Conservation (phyloP, 1,284 basidiomycete species). For the Ceratobasidium sp. region DNA sequence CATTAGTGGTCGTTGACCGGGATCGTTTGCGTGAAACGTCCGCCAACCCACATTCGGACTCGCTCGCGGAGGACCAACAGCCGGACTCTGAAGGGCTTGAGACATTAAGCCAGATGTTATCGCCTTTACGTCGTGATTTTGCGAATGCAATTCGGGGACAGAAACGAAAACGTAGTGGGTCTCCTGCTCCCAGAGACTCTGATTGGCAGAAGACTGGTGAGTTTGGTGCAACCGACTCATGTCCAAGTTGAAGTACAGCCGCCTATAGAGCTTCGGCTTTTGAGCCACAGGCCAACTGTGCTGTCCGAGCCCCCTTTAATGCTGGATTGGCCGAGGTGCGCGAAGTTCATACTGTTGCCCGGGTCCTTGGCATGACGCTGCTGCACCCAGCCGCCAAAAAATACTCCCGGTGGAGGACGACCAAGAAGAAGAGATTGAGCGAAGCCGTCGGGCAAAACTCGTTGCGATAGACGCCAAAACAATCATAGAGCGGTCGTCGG, state of each 20-base stretch:
- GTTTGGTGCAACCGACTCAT: neutral
- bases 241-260: neutral
- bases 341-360: neutral
- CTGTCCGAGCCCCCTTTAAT: neutral
- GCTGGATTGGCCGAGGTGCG: constrained; percentile 9
- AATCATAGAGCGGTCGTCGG: neutral
- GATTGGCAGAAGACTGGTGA: neutral
- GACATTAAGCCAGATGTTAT: neutral
- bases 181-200: constrained; percentile 29
- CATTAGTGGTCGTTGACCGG: neutral
- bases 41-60: neutral
- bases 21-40: neutral
- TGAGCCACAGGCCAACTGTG: constrained; percentile 1
- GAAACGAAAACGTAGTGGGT: constrained; percentile 4
- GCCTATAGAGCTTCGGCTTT: neutral
- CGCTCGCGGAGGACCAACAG: neutral
- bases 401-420: constrained; percentile 45
- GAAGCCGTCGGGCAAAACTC: constrained; percentile 41
- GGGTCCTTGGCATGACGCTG: neutral
- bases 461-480: constrained; percentile 46
- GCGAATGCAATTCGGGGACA: neutral
- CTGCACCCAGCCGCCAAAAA: constrained; percentile 10
- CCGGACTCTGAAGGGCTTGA: neutral
- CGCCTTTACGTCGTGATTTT: neutral
- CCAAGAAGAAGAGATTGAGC: constrained; percentile 24